Conservation (phyloP, 495 filamentous ascomycete species). For the Pseudoneurospora amorphoporcata region DNA sequence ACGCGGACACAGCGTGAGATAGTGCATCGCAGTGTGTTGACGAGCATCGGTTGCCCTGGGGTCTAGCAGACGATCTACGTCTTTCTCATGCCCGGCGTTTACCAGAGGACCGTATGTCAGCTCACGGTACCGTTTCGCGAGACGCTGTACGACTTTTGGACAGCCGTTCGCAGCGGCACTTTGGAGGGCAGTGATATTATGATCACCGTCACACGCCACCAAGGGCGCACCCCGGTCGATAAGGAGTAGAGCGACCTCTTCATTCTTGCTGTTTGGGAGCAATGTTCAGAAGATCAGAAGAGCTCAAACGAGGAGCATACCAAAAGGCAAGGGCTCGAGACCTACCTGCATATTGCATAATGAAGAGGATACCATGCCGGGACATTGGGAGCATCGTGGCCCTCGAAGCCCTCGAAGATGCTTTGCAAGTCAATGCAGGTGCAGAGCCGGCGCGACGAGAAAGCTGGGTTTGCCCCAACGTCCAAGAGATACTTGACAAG, state of each 20-base stretch:
- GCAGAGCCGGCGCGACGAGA: neutral
- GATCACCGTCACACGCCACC: neutral
- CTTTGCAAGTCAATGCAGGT: slow-evolving; percentile 1
- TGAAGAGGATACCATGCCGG: slow-evolving; percentile 6
- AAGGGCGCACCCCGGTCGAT: slow-evolving; percentile 4
- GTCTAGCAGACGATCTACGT: neutral
- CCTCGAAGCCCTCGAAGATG: neutral
- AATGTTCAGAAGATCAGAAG: neutral
- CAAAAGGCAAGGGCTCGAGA: neutral
- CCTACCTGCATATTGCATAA: slow-evolving; percentile 1
- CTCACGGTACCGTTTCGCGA: neutral
- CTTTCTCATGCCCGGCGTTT: neutral
- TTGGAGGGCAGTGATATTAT: slow-evolving; percentile 3
- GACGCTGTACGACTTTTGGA: neutral
- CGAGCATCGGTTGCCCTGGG: neutral
- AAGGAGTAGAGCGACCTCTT: slow-evolving; percentile 1
- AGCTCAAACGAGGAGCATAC: neutral
- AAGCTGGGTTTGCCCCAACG: neutral
- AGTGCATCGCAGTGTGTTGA: slow-evolving; percentile 2
- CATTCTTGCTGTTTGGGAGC: neutral
- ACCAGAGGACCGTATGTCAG: neutral
- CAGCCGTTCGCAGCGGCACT: slow-evolving; percentile 1
- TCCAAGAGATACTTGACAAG: slow-evolving; percentile 6
- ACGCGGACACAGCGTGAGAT: neutral
- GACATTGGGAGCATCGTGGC: neutral